Percentiles rank a stretch among this genome's conserved stretches.
These are phyloP conservation scores for Tinospora cordifolia DNA, from an alignment of 164 flowering plant genomes.

Conservation along the genomic window DNA sequence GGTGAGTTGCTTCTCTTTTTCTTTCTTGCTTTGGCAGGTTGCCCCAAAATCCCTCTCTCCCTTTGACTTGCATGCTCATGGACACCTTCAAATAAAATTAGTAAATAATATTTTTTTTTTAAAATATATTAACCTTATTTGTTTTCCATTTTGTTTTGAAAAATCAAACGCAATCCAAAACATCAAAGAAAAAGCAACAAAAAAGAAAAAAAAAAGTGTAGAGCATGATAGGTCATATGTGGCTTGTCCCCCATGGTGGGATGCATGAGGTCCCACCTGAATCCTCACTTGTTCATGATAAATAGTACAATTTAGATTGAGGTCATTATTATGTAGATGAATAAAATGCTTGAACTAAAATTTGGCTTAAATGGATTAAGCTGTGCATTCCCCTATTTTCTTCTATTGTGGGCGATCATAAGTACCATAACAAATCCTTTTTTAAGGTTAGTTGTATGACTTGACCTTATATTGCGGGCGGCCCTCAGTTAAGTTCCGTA, in stretches of 20 bases:
- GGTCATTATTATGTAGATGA: too few relatives aligned
- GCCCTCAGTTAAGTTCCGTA: too few relatives aligned
- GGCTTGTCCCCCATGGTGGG: background rate
- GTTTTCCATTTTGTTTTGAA: background rate
- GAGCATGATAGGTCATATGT: background rate
- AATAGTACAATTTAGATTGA: too few relatives aligned
- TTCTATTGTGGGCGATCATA: too few relatives aligned
- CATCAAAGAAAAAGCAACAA: too few relatives aligned
- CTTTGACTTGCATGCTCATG: background rate
- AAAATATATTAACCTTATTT: background rate
- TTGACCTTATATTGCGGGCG: too few relatives aligned
- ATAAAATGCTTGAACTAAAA: too few relatives aligned
- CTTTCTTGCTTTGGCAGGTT: background rate
- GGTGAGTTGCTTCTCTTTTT: background rate
- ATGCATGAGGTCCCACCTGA: background rate
- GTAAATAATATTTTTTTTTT: background rate
- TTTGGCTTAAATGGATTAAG: too few relatives aligned
- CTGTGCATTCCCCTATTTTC: too few relatives aligned
- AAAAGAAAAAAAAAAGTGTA: background rate
- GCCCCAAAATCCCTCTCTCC: background rate
- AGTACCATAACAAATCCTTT: too few relatives aligned
- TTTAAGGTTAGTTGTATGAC: too few relatives aligned
- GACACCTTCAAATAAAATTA: background rate
- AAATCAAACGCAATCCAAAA: constrained; percentile 1
- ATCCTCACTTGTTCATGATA: background rate